Evolutionary conservation across 78 protist genomes (phyloP).

Genomic region (Dictyostelium firmibasis): DNA sequence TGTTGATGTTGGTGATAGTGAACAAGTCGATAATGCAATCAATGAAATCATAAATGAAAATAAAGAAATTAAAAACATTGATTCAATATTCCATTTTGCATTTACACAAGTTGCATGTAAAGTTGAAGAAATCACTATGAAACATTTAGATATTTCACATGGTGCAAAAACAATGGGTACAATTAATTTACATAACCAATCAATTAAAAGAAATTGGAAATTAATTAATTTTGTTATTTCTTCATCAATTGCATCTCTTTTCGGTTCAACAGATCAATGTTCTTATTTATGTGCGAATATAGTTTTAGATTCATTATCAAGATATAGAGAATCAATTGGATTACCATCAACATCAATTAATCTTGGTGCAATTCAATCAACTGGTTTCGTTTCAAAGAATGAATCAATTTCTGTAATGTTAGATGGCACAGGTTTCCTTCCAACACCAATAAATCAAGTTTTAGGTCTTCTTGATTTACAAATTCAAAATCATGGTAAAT

Average conservation of each 20-base stretch:
- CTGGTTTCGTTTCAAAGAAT: slow-evolving; percentile 27
- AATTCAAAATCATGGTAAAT: not conserved
- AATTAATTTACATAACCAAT: slow-evolving; percentile 49
- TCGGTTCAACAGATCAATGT: slow-evolving; percentile 72
- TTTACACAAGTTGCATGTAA: not conserved
- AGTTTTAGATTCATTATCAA: slow-evolving; percentile 76
- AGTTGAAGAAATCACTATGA: not conserved
- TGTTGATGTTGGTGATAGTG: not conserved
- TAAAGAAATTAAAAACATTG: not conserved
- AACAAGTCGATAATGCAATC: not conserved
- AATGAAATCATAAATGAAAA: not conserved
- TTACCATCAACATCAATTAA: slow-evolving; percentile 35
- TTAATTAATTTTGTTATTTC: slow-evolving; percentile 47
- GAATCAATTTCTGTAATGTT: not conserved
- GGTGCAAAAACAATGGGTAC: slow-evolving; percentile 81
- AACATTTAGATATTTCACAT: not conserved
- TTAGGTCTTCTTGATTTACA: not conserved
- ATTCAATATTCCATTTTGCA: slow-evolving; percentile 69
- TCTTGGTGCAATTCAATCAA: slow-evolving; percentile 68
- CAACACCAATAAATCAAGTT: not conserved
- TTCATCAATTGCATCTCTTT: slow-evolving; percentile 56
- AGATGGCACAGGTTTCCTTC: not conserved
- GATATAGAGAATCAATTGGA: slow-evolving; percentile 45
- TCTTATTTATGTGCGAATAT: slow-evolving; percentile 83
- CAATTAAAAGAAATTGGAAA: not conserved